phyloP scores from a whole-genome alignment of 352 stramenopile genomes.

The Pythium coloratum region DNA sequence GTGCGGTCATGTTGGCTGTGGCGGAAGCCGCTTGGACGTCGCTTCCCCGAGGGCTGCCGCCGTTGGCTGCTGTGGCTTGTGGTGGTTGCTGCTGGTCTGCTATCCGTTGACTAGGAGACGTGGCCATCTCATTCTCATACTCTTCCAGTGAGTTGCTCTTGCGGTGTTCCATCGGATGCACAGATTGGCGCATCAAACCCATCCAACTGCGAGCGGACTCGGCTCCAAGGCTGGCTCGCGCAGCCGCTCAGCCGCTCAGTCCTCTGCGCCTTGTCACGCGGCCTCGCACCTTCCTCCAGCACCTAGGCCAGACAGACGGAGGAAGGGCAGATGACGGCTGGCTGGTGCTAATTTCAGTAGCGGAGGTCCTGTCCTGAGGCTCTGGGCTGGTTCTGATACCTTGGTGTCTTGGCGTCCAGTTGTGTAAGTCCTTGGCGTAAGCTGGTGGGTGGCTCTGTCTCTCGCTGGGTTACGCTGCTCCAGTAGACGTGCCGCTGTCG shows the following conservation, averaged over 20 bases:
- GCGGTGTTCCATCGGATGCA: slow-evolving; percentile 59
- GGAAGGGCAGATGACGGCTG: background rate
- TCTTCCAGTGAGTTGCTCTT: slow-evolving; percentile 29
- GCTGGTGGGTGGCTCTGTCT: background rate
- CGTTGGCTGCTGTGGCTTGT: background rate
- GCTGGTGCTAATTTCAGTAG: background rate
- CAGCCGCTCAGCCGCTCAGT: background rate
- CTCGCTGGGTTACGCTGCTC: slow-evolving; percentile 7
- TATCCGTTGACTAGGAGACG: slow-evolving; percentile 28
- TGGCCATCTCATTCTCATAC: slow-evolving; percentile 28
- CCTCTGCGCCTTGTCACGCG: background rate
- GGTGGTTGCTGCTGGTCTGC: slow-evolving; percentile 32
- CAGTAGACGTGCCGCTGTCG: slow-evolving; percentile 9
- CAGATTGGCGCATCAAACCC: slow-evolving; percentile 62
- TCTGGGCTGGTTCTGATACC: background rate
- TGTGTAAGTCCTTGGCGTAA: background rate
- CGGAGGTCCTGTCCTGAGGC: background rate
- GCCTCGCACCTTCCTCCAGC: slow-evolving; percentile 9
- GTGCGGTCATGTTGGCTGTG: slow-evolving; percentile 8
- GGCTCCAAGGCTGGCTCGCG: slow-evolving; percentile 6
- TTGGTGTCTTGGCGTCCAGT: background rate
- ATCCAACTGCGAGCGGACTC: slow-evolving; percentile 31
- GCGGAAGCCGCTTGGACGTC: slow-evolving; percentile 17
- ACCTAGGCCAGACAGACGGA: slow-evolving; percentile 2
- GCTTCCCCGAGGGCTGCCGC: slow-evolving; percentile 21